These are phyloP conservation scores for Paramecium sexaurelia DNA, from an alignment of 73 alveolate species.

Conservation along the genomic window DNA sequence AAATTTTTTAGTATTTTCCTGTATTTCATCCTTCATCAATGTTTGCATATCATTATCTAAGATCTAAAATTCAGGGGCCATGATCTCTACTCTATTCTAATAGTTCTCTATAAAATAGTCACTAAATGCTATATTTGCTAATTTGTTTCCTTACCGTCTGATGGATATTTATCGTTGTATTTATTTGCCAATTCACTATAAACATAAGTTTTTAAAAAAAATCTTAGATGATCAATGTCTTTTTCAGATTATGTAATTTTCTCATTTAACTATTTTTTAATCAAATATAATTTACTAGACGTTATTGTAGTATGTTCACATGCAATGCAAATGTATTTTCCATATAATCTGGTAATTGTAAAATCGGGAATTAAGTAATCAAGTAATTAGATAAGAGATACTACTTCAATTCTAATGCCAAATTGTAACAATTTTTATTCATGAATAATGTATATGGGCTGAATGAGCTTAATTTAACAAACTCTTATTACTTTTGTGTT, in stretches of 20 bases:
- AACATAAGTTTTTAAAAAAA: not conserved
- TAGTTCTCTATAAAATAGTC: constrained; percentile 34
- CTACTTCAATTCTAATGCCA: constrained; percentile 22
- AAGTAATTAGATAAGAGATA: constrained; percentile 6
- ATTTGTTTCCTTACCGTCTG: not conserved
- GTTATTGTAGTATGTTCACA: not conserved
- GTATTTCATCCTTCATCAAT: not conserved
- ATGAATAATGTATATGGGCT: not conserved
- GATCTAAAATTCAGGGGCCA: not conserved
- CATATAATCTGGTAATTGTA: constrained; percentile 31
- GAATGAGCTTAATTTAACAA: not conserved
- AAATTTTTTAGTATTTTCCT: not conserved
- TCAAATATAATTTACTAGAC: not conserved
- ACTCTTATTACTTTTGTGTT: not conserved
- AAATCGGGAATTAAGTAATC: not conserved
- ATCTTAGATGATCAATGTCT: not conserved
- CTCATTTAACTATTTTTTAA: not conserved
- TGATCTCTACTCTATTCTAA: not conserved
- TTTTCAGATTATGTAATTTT: not conserved
- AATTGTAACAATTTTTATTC: constrained; percentile 17
- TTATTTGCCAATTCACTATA: not conserved
- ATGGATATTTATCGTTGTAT: constrained; percentile 17
- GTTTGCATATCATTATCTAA: not conserved
- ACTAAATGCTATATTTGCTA: not conserved
- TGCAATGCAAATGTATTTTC: constrained; percentile 24